phyloP scores from a whole-genome alignment of 805 yeast species.

The Metschnikowia drakensbergensis region DNA sequence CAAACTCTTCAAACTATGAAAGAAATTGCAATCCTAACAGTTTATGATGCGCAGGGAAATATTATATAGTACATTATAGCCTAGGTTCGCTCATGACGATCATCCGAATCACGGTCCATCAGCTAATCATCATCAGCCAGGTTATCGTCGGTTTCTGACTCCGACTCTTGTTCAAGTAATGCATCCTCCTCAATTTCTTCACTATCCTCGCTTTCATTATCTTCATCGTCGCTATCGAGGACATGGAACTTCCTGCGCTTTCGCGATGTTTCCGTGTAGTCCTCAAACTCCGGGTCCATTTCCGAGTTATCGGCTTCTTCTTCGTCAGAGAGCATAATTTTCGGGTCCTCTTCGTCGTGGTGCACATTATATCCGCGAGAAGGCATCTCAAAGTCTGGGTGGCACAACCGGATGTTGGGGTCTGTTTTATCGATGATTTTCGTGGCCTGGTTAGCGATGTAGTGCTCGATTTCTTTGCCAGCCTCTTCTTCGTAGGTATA shows the following conservation, averaged over 20 bases:
- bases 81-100: neutral
- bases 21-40: no score
- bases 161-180: slow-evolving; percentile 2
- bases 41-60: slow-evolving; percentile 2
- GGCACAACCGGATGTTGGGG: slow-evolving; percentile 8
- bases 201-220: slow-evolving; percentile 13
- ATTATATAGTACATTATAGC: neutral
- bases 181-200: slow-evolving; percentile 5
- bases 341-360: slow-evolving; percentile 8
- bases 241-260: neutral
- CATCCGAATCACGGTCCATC: neutral
- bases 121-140: neutral
- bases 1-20: slow-evolving; percentile 24
- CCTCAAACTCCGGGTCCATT: slow-evolving; percentile 11
- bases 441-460: slow-evolving; percentile 20
- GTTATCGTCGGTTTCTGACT: neutral
- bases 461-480: slow-evolving; percentile 37
- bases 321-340: slow-evolving; percentile 4
- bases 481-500: slow-evolving; percentile 57
- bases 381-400: slow-evolving; percentile 14
- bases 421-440: slow-evolving; percentile 13
- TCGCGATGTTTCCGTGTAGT: neutral
- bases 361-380: slow-evolving; percentile 3
- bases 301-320: slow-evolving; percentile 5
- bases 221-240: slow-evolving; percentile 17